These are phyloP conservation scores for Papiliotrema terrestris DNA, from an alignment of 1,284 basidiomycete species.

Conservation along the genomic window DNA sequence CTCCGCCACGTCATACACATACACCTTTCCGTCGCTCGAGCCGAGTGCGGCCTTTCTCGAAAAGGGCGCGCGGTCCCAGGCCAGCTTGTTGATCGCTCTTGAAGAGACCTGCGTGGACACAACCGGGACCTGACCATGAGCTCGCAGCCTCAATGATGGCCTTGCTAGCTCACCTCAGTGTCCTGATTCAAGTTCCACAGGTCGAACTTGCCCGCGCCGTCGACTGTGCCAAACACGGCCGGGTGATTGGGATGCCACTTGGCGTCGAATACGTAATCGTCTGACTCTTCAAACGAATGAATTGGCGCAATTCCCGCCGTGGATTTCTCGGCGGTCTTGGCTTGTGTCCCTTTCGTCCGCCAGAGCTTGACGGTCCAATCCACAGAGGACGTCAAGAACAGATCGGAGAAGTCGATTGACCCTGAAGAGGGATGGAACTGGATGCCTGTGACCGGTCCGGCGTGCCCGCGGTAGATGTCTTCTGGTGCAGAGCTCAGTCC, in stretches of 20 bases:
- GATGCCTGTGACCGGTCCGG: conserved; percentile 87
- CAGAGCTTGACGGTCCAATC: conserved; percentile 97
- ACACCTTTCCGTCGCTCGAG: conserved; percentile 85
- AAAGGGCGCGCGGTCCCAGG: conserved; percentile 86
- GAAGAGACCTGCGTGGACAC: conserved; percentile 52
- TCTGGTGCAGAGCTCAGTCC: conserved; percentile 71
- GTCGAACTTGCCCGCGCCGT: conserved; percentile 92
- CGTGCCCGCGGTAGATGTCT: conserved; percentile 87
- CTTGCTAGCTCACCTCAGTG: conserved; percentile 87
- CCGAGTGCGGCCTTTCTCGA: conserved; percentile 74
- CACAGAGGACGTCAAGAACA: conserved; percentile 85
- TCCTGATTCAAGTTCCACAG: conserved; percentile 94
- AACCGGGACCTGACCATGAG: conserved; percentile 34
- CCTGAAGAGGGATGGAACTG: conserved; percentile 90
- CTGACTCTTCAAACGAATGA: conserved; percentile 91
- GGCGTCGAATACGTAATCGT: conserved; percentile 98
- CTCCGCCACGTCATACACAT: conserved; percentile 93
- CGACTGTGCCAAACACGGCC: conserved; percentile 86
- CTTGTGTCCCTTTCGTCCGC: conserved; percentile 59
- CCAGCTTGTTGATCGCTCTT: conserved; percentile 87
- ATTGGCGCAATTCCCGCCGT: conserved; percentile 59
- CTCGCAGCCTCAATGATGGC: conserved; percentile 10
- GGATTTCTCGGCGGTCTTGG: conserved; percentile 48
- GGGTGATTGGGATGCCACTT: conserved; percentile 96
- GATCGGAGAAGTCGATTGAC: conserved; percentile 87